Conservation (phyloP, 2,329 filamentous ascomycete species). For the Chaetomiaceae sp. region DNA sequence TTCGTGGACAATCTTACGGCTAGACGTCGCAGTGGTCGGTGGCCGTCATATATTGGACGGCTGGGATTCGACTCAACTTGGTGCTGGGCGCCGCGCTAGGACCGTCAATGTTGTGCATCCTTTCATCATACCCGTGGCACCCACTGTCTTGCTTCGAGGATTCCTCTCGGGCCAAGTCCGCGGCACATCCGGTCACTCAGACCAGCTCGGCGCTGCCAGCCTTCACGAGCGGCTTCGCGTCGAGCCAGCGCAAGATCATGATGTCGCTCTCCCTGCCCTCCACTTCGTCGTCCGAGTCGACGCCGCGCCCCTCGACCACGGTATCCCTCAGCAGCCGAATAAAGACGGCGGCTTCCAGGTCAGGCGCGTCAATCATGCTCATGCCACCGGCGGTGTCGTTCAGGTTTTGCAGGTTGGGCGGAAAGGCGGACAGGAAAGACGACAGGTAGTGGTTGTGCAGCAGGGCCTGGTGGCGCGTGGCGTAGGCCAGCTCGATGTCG, state of each 20-base stretch:
- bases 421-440: conserved; percentile 80
- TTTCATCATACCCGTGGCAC: too few species aligned
- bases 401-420: conserved; percentile 68
- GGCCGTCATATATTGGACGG: too few species aligned
- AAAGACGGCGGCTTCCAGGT: conserved; percentile 79
- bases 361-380: conserved; percentile 86
- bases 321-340: conserved; percentile 62
- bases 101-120: too few species aligned
- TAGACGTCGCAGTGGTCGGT: too few species aligned
- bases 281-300: conserved; percentile 56
- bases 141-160: too few species aligned
- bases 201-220: conserved; percentile 52
- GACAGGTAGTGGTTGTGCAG: conserved; percentile 78
- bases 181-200: conserved; percentile 31
- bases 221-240: conserved; percentile 57
- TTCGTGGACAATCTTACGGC: too few species aligned
- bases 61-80: too few species aligned
- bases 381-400: conserved; percentile 88
- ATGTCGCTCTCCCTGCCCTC: conserved; percentile 57
- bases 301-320: conserved; percentile 54
- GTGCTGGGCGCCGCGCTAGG: too few species aligned
- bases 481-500: conserved; percentile 70
- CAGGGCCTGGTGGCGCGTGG: conserved; percentile 76
- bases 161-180: background rate
- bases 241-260: conserved; percentile 66